A percentile compares a stretch with the other conserved stretches of the same genome.
phyloP scores from a whole-genome alignment of 2,329 filamentous ascomycete genomes.

The Delphinella strobiligena region DNA sequence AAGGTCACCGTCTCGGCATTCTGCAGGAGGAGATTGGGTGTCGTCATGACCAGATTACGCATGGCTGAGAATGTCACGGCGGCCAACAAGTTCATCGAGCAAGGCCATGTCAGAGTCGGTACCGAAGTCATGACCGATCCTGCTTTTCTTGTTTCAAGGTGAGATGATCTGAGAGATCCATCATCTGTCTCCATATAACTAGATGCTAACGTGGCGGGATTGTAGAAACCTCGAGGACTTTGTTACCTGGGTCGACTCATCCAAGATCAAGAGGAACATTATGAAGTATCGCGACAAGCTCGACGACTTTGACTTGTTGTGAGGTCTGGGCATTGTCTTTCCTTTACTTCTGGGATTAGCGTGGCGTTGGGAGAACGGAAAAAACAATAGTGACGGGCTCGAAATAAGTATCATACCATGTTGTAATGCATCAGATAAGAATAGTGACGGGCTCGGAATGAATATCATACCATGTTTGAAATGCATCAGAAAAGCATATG shows the following conservation, averaged over 20 bases:
- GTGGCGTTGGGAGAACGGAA: conserved; percentile 4
- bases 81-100: conserved; percentile 73
- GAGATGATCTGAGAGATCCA: conserved; percentile 9
- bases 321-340: too few relatives aligned
- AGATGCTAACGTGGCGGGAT: too few relatives aligned
- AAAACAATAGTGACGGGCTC: not conserved
- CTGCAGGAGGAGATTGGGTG: conserved; percentile 68
- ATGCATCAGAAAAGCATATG: too few relatives aligned
- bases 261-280: conserved; percentile 94
- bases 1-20: conserved; percentile 83
- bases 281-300: conserved; percentile 90
- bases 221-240: conserved; percentile 85
- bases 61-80: conserved; percentile 90
- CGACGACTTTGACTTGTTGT: conserved; percentile 89
- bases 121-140: conserved; percentile 84
- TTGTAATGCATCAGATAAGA: too few relatives aligned
- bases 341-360: conserved; percentile 4
- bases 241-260: conserved; percentile 89
- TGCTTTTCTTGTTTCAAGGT: conserved; percentile 70
- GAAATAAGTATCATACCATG: too few relatives aligned
- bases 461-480: too few relatives aligned
- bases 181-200: too few relatives aligned
- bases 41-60: conserved; percentile 78
- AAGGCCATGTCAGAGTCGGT: conserved; percentile 84
- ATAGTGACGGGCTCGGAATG: too few relatives aligned